Percentiles rank a stretch among this genome's conserved stretches.
phyloP scores from a whole-genome alignment of 1,284 basidiomycete species.

The Cutaneotrichosporon curvatum region DNA sequence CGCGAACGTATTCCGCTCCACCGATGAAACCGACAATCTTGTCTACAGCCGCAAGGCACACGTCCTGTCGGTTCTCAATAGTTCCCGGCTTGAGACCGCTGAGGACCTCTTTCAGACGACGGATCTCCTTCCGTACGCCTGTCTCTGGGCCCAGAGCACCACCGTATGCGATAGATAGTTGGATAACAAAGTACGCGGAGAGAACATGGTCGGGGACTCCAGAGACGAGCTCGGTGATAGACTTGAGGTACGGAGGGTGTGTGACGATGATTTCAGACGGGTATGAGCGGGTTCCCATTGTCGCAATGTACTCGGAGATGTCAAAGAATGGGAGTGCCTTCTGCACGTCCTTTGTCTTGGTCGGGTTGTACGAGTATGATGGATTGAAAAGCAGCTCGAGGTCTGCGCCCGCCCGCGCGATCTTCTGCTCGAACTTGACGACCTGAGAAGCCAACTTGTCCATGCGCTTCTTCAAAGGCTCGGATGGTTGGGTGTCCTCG shows the following conservation, averaged over 20 bases:
- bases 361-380: conserved; percentile 81
- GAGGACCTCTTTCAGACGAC: conserved; percentile 62
- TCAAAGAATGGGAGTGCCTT: conserved; percentile 67
- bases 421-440: conserved; percentile 67
- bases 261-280: conserved; percentile 73
- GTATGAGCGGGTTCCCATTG: conserved; percentile 70
- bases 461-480: conserved; percentile 47
- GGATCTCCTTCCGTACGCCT: conserved; percentile 65
- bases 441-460: conserved; percentile 64
- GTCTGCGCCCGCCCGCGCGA: conserved; percentile 77
- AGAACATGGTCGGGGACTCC: conserved; percentile 64
- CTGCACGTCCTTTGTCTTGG: conserved; percentile 62
- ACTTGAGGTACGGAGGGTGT: conserved; percentile 68
- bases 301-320: conserved; percentile 74
- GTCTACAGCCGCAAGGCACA: conserved; percentile 48
- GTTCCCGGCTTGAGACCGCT: conserved; percentile 82
- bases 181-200: conserved; percentile 68
- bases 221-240: conserved; percentile 64
- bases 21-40: conserved; percentile 50
- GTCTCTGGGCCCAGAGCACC: conserved; percentile 65
- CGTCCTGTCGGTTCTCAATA: conserved; percentile 68
- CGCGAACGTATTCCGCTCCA: conserved; percentile 66
- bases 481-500: conserved; percentile 7
- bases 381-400: conserved; percentile 64
- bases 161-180: conserved; percentile 61